Evolutionary conservation across 768 basidiomycete genomes (phyloP), one percentile per base, ranked within the genome.

Genomic region (Coprinopsis cinerea): DNA sequence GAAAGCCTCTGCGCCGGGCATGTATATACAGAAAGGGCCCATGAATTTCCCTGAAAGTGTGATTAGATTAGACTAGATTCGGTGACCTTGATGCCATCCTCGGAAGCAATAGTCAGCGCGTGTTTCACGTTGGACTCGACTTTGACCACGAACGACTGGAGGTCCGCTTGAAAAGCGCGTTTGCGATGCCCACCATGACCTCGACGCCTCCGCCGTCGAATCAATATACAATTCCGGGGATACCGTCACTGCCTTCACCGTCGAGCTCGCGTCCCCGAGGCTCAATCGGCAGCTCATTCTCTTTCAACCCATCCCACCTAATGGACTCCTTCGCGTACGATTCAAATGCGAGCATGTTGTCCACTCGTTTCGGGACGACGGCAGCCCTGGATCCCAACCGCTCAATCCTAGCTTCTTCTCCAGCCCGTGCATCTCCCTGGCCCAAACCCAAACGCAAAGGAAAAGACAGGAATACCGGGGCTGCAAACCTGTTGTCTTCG

Each of bases 271-370:
- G 84, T 49, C 74, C 76, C 49, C 76, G 87, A 47, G 74, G 74
- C 42, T 90, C 88, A 4, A 78, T 90, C 34, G 82, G 83, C 57
- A 83, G 85, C 1, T 86, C 88, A 2, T 90, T 92, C 67, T 91
- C 90, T 0, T 88, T 90, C 58, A 86, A 83, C 24, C 89, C 89
- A 18, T 83, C 86, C 58, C 79, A 79, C 10, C 75, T 91, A 23
- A 75, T 89, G 23, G 79, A 85, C 59, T 83, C 87, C 0, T 82
- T 83, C 59, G 69, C 79, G 43, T 52, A 52, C 51, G 84, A 81
- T 51, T 76, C 77, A 1, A 83, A 86, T 59, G 69, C 77, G 9
- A 84, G 81, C 62, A 74, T 77, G 2, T 62, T 78, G 30, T 82
- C 83, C 14, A 73, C 76, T 57, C 67, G 67, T 28, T 75, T 73